phyloP scores from a whole-genome alignment of 305 asterid species.

The Andrographis paniculata region DNA sequence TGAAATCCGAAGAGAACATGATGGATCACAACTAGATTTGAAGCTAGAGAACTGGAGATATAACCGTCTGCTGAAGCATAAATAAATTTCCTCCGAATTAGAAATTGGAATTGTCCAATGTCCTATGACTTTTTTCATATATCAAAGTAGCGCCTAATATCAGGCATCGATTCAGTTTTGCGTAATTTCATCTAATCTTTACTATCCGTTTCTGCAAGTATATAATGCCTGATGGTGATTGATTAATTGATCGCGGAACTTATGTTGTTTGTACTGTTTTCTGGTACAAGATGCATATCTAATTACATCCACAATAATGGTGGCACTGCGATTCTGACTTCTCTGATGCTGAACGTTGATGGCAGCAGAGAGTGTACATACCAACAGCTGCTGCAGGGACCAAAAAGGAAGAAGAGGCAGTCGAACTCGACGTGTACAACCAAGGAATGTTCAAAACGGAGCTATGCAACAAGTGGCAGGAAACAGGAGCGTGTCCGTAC shows the following conservation, averaged over 20 bases:
- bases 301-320: not conserved
- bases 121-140: too few species aligned
- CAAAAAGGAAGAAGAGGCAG: slow-evolving; percentile 39
- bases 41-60: too few species aligned
- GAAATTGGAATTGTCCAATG: too few species aligned
- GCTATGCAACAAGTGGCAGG: slow-evolving; percentile 88
- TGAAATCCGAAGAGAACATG: too few species aligned
- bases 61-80: too few species aligned
- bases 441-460: slow-evolving; percentile 73
- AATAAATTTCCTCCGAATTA: not conserved
- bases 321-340: not conserved
- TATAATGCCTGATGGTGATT: not conserved
- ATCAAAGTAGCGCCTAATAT: too few species aligned
- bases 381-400: slow-evolving; percentile 29
- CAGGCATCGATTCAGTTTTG: too few species aligned
- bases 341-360: slow-evolving; percentile 1
- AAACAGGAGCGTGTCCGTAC: slow-evolving; percentile 63
- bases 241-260: not conserved
- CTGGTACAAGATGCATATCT: not conserved
- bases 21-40: too few species aligned
- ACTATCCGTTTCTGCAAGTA: too few species aligned
- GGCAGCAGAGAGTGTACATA: slow-evolving; percentile 51
- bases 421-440: slow-evolving; percentile 58
- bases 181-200: too few species aligned
- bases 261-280: not conserved